phyloP scores from a whole-genome alignment of 2,329 filamentous ascomycete species.

The Rhynchosporium graminicola region DNA sequence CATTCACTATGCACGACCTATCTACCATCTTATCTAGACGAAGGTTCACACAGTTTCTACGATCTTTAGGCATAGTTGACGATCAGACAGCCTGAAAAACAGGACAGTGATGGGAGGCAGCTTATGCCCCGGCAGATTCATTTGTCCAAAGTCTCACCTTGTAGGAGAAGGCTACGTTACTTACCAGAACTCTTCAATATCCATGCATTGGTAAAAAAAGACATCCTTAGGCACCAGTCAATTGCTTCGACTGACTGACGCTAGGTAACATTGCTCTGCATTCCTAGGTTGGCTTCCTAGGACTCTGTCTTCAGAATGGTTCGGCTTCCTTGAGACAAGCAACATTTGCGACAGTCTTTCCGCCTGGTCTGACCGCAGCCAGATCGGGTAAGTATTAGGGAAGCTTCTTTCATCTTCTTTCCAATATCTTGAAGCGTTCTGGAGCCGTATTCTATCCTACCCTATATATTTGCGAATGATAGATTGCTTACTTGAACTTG shows the following conservation, averaged over 20 bases:
- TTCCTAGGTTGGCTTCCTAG: slow-evolving; percentile 32
- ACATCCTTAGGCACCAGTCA: not conserved
- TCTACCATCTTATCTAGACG: slow-evolving; percentile 14
- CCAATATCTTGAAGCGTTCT: too few species aligned
- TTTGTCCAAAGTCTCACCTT: slow-evolving; percentile 73
- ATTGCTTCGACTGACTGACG: not conserved
- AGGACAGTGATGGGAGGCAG: slow-evolving; percentile 57
- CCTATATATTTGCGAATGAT: too few species aligned
- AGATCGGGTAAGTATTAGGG: slow-evolving; percentile 47
- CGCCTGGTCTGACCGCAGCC: slow-evolving; percentile 66
- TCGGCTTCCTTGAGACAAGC: slow-evolving; percentile 69
- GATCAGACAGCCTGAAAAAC: slow-evolving; percentile 22
- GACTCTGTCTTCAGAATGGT: slow-evolving; percentile 41
- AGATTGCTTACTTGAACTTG: too few species aligned
- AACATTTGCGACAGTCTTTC: slow-evolving; percentile 71
- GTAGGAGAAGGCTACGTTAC: slow-evolving; percentile 64
- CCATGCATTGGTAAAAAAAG: slow-evolving; percentile 23
- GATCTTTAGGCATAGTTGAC: not conserved
- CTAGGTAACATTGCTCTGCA: slow-evolving; percentile 33
- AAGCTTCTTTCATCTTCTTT: too few species aligned
- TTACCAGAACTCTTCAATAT: slow-evolving; percentile 26
- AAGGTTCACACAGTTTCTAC: not conserved
- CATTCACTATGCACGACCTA: slow-evolving; percentile 25
- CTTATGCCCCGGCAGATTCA: slow-evolving; percentile 66
- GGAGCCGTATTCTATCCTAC: too few species aligned